phyloP scores from a whole-genome alignment of 1,284 basidiomycete genomes.

The Neolentinus lepideus region DNA sequence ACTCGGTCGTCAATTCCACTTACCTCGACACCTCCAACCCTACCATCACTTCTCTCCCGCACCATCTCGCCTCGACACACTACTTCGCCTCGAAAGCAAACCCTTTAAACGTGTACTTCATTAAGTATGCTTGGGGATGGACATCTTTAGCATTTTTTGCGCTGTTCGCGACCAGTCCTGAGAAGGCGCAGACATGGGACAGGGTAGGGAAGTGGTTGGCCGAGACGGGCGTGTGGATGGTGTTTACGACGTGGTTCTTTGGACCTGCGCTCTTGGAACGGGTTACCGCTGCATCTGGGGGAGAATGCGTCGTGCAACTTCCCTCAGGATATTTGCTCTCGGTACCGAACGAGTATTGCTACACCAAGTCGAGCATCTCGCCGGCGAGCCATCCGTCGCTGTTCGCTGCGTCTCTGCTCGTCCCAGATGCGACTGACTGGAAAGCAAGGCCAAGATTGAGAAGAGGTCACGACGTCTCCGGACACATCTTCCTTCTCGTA shows the following conservation, averaged over 20 bases:
- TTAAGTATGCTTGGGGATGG: slow-evolving; percentile 93
- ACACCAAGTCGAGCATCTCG: slow-evolving; percentile 41
- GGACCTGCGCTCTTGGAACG: slow-evolving; percentile 81
- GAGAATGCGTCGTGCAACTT: slow-evolving; percentile 67
- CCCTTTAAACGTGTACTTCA: slow-evolving; percentile 78
- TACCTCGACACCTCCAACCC: slow-evolving; percentile 70
- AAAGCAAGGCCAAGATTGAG: slow-evolving; percentile 47
- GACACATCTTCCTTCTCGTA: slow-evolving; percentile 89
- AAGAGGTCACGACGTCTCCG: slow-evolving; percentile 90
- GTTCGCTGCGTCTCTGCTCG: slow-evolving; percentile 39
- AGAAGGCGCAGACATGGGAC: slow-evolving; percentile 29
- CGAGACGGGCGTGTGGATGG: slow-evolving; percentile 65
- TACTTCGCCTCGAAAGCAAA: slow-evolving; percentile 85
- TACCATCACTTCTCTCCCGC: slow-evolving; percentile 55
- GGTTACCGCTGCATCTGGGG: slow-evolving; percentile 71
- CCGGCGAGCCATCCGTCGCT: slow-evolving; percentile 57
- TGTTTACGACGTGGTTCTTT: slow-evolving; percentile 89
- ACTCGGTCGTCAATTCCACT: slow-evolving; percentile 44
- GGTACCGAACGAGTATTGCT: slow-evolving; percentile 59
- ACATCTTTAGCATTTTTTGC: slow-evolving; percentile 65
- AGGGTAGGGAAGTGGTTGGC: slow-evolving; percentile 53
- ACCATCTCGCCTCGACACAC: slow-evolving; percentile 56
- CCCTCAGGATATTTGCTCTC: slow-evolving; percentile 47
- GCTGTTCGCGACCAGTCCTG: slow-evolving; percentile 48
- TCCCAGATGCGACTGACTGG: slow-evolving; percentile 34